Evolutionary conservation across 2,329 filamentous ascomycete species (phyloP), one percentile per base, ranked within the genome.

Genomic region (Pestalotiopsis sp.): DNA sequence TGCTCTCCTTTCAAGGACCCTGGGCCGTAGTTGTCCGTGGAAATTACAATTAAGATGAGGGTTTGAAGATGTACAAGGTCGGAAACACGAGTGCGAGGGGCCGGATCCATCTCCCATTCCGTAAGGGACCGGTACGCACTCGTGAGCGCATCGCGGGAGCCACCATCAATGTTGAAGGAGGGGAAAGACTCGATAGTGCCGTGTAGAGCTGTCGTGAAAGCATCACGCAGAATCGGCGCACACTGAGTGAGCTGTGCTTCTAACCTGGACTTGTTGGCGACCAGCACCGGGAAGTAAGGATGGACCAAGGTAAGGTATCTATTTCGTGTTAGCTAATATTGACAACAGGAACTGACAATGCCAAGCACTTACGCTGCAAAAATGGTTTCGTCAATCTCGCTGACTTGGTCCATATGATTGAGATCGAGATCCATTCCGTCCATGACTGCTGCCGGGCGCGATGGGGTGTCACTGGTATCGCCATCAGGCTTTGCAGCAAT

Each of bases 261-360:
- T 11, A 92, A 78, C n/a, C 84, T 84, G 14, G 81, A 78, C 73
- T 87, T 90, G 67, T 81, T 88, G 66, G 84, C 83, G 1, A 91
- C 86, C 13, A 94, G 82, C 59, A 94, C 83, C 0, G 91, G 91
- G 68, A 92, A 90, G 3, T 87, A 87, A 14, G 89, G 88, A 73
- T 94, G 91, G 23, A 94, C 87, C 14, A 87, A 81, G 4, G 84
- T 83, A 66, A 92, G 85, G 72, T 93, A 94, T 71, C 88, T 90
- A 67, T 9, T 23, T 1, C 20, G 58, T n/a, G 56, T 67, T 49
- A 67, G 65, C 27, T 27, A 13, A n/a, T 9, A 58, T 31, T 31
- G 6, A 13, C 12, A 27, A 23, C 36, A 11, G 17, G 14, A 20
- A n/a, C 17, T 17, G 2, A 7, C 3, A 45, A 9, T 20, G 14